Evolutionary conservation across 805 yeast species (phyloP), one percentile per base, ranked within the genome.

Genomic region (Ogataea pilisensis): DNA sequence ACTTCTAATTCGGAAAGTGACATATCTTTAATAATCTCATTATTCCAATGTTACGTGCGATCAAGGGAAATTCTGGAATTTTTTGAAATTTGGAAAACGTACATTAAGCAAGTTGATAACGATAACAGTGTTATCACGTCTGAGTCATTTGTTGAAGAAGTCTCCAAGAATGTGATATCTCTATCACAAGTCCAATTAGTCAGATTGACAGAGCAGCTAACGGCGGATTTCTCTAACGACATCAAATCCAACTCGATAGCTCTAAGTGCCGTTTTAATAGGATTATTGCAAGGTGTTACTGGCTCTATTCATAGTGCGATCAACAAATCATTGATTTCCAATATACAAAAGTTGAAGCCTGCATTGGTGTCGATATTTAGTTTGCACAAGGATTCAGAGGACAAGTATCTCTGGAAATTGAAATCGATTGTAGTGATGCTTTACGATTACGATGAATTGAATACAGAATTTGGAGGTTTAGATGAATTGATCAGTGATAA

Each of bases 51-150:
- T 18, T 75, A 70, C 54, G 63, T 69, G 9, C 73, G 67, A 49
- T 80, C 80, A 4, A 75, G 90, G 66, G 87, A 81, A 40, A 62
- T 77, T 21, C 60, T 59, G 3, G 54, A 61, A 4, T 82, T 82
- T 47, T 64, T 76, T 37, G 56, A 63, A 7, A 47, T 69, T 11
- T 80, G 83, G 79, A 58, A 35, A 14, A 28, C 63, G 13, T 35
- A 36, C 22, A 13, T 43, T 43, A 42, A 39, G 13, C 27, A n/a
- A n/a, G 24, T 16, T 11, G 13, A 22, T 4, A 5, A n/a, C 3
- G 16, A 64, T 55, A 19, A 31, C 19, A 29, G 35, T 11, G 20
- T 45, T 11, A 30, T 55, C 16, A 37, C 42, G 7, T 49, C 53
- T 5, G 60, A 62, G 9, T 55, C 52, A 4, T 68, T 74, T 38